Conservation (phyloP, 2,329 filamentous ascomycete species). For the Phialocephala sp. region DNA sequence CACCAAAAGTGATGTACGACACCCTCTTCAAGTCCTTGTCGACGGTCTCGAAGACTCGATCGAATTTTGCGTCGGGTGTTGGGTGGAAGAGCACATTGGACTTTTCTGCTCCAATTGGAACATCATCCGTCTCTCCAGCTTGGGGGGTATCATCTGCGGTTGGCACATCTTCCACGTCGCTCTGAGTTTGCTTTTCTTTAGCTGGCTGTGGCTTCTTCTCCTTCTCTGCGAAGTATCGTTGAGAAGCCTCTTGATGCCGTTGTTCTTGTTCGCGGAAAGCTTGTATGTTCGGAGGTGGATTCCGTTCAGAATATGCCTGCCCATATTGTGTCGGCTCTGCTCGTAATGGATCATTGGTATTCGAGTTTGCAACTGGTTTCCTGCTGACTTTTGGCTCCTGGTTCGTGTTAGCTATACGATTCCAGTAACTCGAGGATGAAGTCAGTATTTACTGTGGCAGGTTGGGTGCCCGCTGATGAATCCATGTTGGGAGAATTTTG, state of each 20-base stretch:
- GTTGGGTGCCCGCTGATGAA: not conserved
- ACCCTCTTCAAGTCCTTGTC: constrained; percentile 23
- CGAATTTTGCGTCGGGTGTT: constrained; percentile 28
- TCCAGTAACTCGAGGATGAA: not conserved
- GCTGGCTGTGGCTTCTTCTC: constrained; percentile 8
- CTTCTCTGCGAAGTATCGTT: constrained; percentile 28
- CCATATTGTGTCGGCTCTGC: constrained; percentile 30
- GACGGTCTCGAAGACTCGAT: constrained; percentile 28
- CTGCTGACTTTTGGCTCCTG: not conserved
- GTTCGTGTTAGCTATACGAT: not conserved
- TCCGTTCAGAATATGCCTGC: constrained; percentile 33
- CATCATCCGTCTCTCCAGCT: constrained; percentile 31
- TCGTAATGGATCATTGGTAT: constrained; percentile 8
- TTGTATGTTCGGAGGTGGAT: constrained; percentile 37
- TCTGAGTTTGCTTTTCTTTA: constrained; percentile 5
- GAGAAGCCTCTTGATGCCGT: constrained; percentile 27
- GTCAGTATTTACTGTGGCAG: not conserved
- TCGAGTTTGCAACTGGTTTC: constrained; percentile 3
- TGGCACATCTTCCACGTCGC: constrained; percentile 18
- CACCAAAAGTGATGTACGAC: constrained; percentile 25
- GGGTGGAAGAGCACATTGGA: constrained; percentile 34
- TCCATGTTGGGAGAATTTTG: not conserved
- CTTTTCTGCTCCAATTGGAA: constrained; percentile 34
- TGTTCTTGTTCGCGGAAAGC: constrained; percentile 25
- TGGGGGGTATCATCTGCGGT: constrained; percentile 18